phyloP scores from a whole-genome alignment of 768 basidiomycete species.

The Dendrothele bispora region DNA sequence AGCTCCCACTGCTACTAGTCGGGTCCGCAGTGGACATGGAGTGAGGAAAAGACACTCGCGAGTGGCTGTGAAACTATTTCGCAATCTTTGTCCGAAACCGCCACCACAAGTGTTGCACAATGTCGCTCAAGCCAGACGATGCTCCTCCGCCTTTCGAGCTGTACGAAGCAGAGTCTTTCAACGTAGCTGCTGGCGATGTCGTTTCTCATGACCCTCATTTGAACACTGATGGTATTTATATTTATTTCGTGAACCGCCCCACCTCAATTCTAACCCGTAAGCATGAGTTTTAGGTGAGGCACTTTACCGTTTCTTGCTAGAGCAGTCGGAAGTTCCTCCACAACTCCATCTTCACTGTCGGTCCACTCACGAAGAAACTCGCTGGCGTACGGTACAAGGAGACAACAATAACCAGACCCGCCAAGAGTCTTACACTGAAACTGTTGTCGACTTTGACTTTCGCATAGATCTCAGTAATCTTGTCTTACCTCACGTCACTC shows the following conservation, averaged over 20 bases:
- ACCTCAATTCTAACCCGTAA: conserved; percentile 1
- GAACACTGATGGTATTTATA: conserved; percentile 56
- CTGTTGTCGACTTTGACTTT: conserved; percentile 70
- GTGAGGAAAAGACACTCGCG: no score
- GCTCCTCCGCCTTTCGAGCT: conserved; percentile 61
- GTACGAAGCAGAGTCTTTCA: conserved; percentile 63
- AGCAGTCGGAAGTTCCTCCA: conserved; percentile 49
- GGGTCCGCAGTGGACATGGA: no score
- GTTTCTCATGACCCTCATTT: conserved; percentile 72
- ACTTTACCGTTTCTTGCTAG: conserved; percentile 71
- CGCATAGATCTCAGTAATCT: conserved; percentile 47
- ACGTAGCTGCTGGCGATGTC: conserved; percentile 45
- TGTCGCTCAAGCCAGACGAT: no score
- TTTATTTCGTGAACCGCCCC: neutral
- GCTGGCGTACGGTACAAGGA: conserved; percentile 41
- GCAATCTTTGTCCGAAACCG: no score
- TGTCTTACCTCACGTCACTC: conserved; percentile 29
- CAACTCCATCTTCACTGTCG: conserved; percentile 44
- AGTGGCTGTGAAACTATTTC: no score
- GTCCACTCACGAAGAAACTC: conserved; percentile 59
- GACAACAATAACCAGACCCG: conserved; percentile 33
- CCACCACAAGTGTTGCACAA: no score
- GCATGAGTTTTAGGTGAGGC: conserved; percentile 57
- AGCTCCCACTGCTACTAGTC: no score
- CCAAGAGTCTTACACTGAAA: conserved; percentile 57